phyloP scores from a whole-genome alignment of 495 filamentous ascomycete genomes.

The Tuber brumale region DNA sequence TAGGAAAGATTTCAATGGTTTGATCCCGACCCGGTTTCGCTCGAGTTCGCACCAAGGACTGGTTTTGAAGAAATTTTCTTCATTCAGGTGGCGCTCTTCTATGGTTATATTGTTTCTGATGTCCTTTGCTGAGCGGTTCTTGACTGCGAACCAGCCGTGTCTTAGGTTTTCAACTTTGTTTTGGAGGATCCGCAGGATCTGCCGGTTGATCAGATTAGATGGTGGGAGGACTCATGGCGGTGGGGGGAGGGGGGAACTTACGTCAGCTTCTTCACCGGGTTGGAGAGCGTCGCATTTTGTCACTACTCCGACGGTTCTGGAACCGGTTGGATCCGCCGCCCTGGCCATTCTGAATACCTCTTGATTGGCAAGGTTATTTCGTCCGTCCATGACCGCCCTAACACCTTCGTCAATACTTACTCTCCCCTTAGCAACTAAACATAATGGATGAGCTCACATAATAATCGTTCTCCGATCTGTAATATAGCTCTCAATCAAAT shows the following conservation, averaged over 20 bases:
- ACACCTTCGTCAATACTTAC: not conserved
- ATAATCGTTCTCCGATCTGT: slow-evolving; percentile 47
- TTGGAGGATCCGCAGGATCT: slow-evolving; percentile 40
- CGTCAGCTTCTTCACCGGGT: slow-evolving; percentile 42
- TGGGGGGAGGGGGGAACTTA: slow-evolving; percentile 13
- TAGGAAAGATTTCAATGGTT: slow-evolving; percentile 27
- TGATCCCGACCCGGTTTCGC: slow-evolving; percentile 41
- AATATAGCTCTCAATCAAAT: slow-evolving; percentile 48
- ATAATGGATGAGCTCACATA: slow-evolving; percentile 40
- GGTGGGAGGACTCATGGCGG: not conserved
- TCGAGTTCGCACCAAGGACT: slow-evolving; percentile 43
- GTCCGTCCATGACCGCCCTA: slow-evolving; percentile 42
- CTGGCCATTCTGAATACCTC: slow-evolving; percentile 43
- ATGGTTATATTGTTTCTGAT: slow-evolving; percentile 41
- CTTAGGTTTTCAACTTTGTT: slow-evolving; percentile 44
- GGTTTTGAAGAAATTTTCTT: slow-evolving; percentile 46
- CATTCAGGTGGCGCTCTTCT: slow-evolving; percentile 42
- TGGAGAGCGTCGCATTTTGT: slow-evolving; percentile 48
- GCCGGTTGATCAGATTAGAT: not conserved
- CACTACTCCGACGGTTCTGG: slow-evolving; percentile 47
- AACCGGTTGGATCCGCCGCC: slow-evolving; percentile 39
- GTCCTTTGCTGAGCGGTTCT: slow-evolving; percentile 48
- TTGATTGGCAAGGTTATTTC: slow-evolving; percentile 41
- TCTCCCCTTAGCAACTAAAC: not conserved
- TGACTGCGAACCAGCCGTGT: slow-evolving; percentile 52